Percentiles rank a stretch among this genome's conserved stretches.
phyloP scores from a whole-genome alignment of 2,329 filamentous ascomycete species.

The Hypomyces rosellus region DNA sequence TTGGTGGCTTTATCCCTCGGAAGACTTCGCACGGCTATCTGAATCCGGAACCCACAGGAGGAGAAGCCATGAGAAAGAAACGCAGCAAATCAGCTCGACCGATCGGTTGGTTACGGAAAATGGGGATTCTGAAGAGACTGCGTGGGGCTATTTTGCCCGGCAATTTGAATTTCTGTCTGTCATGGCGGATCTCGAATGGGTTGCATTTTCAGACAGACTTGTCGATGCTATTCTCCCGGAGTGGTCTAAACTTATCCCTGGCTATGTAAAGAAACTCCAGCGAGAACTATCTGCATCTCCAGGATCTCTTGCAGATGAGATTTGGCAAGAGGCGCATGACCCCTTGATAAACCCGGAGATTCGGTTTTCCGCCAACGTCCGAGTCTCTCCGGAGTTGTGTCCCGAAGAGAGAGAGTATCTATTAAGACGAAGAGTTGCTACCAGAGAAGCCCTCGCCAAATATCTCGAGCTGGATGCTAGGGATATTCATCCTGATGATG shows the following conservation, averaged over 20 bases:
- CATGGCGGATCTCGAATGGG: constrained; percentile 50
- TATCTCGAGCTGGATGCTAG: constrained; percentile 74
- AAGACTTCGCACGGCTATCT: constrained; percentile 35
- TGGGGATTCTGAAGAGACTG: constrained; percentile 27
- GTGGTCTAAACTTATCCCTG: constrained; percentile 73
- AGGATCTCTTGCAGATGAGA: constrained; percentile 83
- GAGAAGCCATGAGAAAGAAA: constrained; percentile 14
- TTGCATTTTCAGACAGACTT: constrained; percentile 49
- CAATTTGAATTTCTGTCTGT: constrained; percentile 49
- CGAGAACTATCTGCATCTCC: constrained; percentile 80
- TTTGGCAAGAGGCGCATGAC: constrained; percentile 88
- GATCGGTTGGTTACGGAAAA: constrained; percentile 8
- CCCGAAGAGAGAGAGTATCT: constrained; percentile 75
- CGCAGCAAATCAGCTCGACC: constrained; percentile 10
- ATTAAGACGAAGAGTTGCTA: constrained; percentile 59
- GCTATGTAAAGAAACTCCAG: constrained; percentile 75
- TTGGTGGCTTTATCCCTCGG: constrained; percentile 39
- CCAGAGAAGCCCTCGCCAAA: constrained; percentile 66
- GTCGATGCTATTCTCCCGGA: constrained; percentile 70
- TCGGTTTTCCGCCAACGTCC: constrained; percentile 69
- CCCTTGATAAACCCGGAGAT: constrained; percentile 83
- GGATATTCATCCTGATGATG: constrained; percentile 86
- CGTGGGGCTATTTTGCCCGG: constrained; percentile 43
- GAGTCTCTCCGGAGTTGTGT: constrained; percentile 76
- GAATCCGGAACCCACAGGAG: not conserved